A percentile compares a stretch with the other conserved stretches of the same genome.
Conservation (phyloP, 176 grass and related monocot genomes). For the Carex parvula region DNA sequence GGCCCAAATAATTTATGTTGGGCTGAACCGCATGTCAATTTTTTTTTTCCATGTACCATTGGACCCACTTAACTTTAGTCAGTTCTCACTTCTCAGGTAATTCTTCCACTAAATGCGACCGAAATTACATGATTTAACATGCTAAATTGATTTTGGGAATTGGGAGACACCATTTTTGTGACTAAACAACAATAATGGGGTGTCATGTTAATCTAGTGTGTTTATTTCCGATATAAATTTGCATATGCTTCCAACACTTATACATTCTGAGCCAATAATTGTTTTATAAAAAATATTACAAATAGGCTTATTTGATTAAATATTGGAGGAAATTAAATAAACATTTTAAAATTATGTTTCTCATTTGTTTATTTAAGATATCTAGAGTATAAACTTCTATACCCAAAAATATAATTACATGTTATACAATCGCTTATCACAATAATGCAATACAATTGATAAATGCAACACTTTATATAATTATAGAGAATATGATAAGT, state of each 20-base stretch:
- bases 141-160: not conserved
- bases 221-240: not conserved
- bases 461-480: conserved; percentile 55
- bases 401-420: no score
- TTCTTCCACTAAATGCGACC: not conserved
- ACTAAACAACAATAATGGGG: not conserved
- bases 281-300: not conserved
- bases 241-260: not conserved
- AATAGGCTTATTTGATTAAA: not conserved
- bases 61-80: no score
- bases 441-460: conserved; percentile 73
- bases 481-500: conserved; percentile 69
- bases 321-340: conserved; percentile 5
- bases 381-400: no score
- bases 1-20: no score
- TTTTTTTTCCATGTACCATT: no score
- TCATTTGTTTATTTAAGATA: no score
- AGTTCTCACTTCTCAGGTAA: no score
- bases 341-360: not conserved
- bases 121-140: not conserved
- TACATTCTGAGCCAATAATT: not conserved
- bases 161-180: not conserved
- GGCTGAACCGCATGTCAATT: no score
- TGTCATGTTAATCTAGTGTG: not conserved
- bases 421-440: conserved; percentile 28